Base-by-base conservation (phyloP, 2,329 filamentous ascomycete species). In the Hypomyces perniciosus region DNA sequence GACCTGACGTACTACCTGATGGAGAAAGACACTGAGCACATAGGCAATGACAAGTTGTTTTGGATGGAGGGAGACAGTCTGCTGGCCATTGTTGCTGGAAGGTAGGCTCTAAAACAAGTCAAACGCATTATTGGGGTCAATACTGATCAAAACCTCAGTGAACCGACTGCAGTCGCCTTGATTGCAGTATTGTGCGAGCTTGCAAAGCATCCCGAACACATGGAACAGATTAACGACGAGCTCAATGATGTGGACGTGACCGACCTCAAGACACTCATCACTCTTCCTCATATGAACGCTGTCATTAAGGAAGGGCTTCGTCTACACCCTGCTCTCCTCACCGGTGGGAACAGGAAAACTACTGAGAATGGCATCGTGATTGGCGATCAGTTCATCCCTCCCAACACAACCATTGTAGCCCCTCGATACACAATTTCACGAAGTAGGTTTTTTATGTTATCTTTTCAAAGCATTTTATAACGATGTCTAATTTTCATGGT, bases 381-480 rank as follows among this genome's bases (percentile, higher is more conserved):
- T 12, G 59, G 48, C 2, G 54, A 54, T 5, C 46, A 29, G 4
- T 56, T 56, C 34, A 51, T 61, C 27, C 59, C 59, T 1, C 54
- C 56, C 8, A 34, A 59, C 31, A 56, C 52, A 0, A 54, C 56
- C 3, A 44, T 59, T 6, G 47, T 57, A 27, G 55, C 53, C 4
- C 59, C 59, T 8, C 52, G 53, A 4, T 61, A 59, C 33, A 54
- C 61, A 7, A 58, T 64, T 7, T 41, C 48, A 1, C 50, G 61
- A 48, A 54, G 49, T 86, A 78, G 12, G 66, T 54, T 8, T 35
- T 20, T 43, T 26, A 27, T 27, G 27, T 33, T 1, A 10, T 26
- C 37, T 28, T 26, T 37, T 2, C 10, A 40, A 6, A 33, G 10
- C 2, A 3, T 8, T 2, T 7, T 3, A n/a, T 4, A 2, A 4